phyloP scores from a whole-genome alignment of 495 filamentous ascomycete genomes.

The Haplographium delicatum region DNA sequence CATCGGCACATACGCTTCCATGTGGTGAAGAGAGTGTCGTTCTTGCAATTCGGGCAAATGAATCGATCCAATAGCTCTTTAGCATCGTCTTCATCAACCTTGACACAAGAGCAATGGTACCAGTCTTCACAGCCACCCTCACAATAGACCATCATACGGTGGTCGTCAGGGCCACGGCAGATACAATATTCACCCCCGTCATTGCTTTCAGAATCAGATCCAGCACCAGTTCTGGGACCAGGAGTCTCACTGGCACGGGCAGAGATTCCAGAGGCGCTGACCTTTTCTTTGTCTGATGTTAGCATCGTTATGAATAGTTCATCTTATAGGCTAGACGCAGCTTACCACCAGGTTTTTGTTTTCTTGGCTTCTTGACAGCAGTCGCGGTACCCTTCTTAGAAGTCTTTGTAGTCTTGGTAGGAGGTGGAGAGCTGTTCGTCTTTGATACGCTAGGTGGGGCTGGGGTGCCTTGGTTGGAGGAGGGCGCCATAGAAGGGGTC shows the following conservation, averaged over 20 bases:
- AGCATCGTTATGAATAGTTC: background rate
- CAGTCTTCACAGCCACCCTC: constrained; percentile 70
- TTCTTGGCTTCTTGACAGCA: constrained; percentile 15
- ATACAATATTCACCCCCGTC: constrained; percentile 59
- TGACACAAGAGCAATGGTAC: constrained; percentile 67
- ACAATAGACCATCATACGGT: constrained; percentile 72
- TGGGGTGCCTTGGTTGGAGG: constrained; percentile 12
- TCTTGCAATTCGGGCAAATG: constrained; percentile 60
- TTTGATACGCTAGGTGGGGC: constrained; percentile 3
- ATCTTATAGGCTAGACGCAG: background rate
- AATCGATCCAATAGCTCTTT: constrained; percentile 55
- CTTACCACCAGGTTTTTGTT: constrained; percentile 3
- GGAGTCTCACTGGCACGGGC: constrained; percentile 10
- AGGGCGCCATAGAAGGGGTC: constrained; percentile 3
- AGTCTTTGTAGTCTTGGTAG: background rate
- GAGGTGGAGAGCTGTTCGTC: constrained; percentile 1
- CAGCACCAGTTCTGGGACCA: background rate
- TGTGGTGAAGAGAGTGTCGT: constrained; percentile 50
- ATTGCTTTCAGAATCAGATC: constrained; percentile 35
- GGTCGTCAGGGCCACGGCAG: constrained; percentile 65
- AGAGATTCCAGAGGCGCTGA: constrained; percentile 1
- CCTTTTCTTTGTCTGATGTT: background rate
- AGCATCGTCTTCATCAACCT: constrained; percentile 54
- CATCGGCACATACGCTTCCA: constrained; percentile 69
- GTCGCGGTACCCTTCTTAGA: constrained; percentile 21